Evolutionary conservation across 2,329 filamentous ascomycete genomes (phyloP).

Genomic region (Verticillium tricorpus): DNA sequence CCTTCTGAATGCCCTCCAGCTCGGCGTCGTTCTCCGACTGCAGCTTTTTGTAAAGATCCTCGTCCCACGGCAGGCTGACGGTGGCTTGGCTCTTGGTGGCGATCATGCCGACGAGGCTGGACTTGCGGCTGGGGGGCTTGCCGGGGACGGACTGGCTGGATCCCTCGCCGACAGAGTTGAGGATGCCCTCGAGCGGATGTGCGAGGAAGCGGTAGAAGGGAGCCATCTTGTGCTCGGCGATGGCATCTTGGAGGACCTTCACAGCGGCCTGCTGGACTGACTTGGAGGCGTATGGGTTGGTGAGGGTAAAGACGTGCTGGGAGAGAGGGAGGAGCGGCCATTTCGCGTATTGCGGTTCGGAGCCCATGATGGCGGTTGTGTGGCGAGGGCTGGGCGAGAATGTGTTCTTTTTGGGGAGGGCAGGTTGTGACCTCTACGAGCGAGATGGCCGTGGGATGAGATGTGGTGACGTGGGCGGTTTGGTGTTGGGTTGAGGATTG

Average conservation of each 20-base stretch:
- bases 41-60: slow-evolving; percentile 74
- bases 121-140: slow-evolving; percentile 63
- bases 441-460: background rate
- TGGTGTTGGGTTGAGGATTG: background rate
- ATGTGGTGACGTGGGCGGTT: background rate
- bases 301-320: slow-evolving; percentile 83
- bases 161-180: slow-evolving; percentile 71
- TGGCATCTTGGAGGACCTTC: slow-evolving; percentile 76
- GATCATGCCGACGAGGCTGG: slow-evolving; percentile 69
- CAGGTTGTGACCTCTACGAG: slow-evolving; percentile 9
- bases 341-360: slow-evolving; percentile 81
- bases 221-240: slow-evolving; percentile 80
- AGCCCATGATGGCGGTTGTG: slow-evolving; percentile 53
- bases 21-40: slow-evolving; percentile 75
- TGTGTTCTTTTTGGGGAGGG: background rate
- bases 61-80: slow-evolving; percentile 82
- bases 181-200: slow-evolving; percentile 74
- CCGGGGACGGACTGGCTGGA: slow-evolving; percentile 38
- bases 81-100: slow-evolving; percentile 63
- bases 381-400: background rate
- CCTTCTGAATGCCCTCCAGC: slow-evolving; percentile 72
- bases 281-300: slow-evolving; percentile 69
- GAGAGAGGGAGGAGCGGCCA: slow-evolving; percentile 77
- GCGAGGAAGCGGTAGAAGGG: slow-evolving; percentile 81
- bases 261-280: slow-evolving; percentile 64